Percentiles rank a stretch among this genome's conserved stretches.
Evolutionary conservation across 257 asterid genomes (phyloP).

Genomic region (Pogostemon cablin): DNA sequence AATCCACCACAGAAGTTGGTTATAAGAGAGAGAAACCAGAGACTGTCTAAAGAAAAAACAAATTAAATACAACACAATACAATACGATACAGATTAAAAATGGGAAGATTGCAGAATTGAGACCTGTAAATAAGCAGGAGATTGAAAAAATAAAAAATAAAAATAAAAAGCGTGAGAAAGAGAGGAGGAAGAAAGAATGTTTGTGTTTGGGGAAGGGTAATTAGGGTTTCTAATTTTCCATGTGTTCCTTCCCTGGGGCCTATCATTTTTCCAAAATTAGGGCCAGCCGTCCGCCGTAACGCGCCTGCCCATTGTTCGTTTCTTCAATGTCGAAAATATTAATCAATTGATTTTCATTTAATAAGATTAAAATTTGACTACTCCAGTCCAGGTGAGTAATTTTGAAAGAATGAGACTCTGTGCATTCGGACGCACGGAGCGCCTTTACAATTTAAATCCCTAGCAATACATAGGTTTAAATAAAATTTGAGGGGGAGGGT

Average conservation of each 20-base stretch:
- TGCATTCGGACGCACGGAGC: too few species aligned
- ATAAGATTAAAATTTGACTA: too few species aligned
- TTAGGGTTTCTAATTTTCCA: slow-evolving; percentile 46
- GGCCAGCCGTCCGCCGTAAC: slow-evolving; percentile 36
- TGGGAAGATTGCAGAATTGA: neutral
- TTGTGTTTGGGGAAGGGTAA: slow-evolving; percentile 26
- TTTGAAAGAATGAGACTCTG: too few species aligned
- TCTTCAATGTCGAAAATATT: neutral
- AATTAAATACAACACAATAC: neutral
- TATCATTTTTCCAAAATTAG: neutral
- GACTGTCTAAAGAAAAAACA: neutral
- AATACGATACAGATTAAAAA: neutral
- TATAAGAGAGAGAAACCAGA: neutral
- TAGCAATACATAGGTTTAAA: too few species aligned
- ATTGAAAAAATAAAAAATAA: neutral
- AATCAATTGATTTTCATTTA: too few species aligned
- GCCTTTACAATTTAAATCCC: too few species aligned
- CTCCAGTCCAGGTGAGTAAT: too few species aligned
- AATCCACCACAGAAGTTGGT: neutral
- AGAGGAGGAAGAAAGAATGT: slow-evolving; percentile 34
- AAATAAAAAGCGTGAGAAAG: neutral
- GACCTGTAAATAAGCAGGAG: slow-evolving; percentile 23
- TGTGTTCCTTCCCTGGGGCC: slow-evolving; percentile 22
- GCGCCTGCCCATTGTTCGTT: slow-evolving; percentile 38
- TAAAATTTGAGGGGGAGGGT: too few species aligned